Conservation (phyloP, 345 rosid genomes). For the Aurinia saxatilis region DNA sequence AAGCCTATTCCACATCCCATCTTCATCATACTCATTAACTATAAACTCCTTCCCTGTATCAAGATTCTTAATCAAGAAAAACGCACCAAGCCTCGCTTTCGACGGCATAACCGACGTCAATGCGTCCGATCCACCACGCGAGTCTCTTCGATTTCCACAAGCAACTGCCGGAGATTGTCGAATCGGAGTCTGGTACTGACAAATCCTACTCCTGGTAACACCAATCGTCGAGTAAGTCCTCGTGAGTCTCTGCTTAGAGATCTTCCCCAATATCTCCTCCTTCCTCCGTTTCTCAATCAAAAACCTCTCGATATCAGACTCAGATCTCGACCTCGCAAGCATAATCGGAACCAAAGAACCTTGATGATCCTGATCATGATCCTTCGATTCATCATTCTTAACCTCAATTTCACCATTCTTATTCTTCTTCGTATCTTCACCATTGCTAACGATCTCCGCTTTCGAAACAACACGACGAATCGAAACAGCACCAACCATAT, state of each 20-base stretch:
- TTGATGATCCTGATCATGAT: not conserved
- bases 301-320: constrained; percentile 54
- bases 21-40: constrained; percentile 68
- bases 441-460: not conserved
- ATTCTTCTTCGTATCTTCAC: not conserved
- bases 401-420: constrained; percentile 28
- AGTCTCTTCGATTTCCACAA: constrained; percentile 21
- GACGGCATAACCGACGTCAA: constrained; percentile 29
- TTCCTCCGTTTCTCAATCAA: constrained; percentile 43
- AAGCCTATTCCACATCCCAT: constrained; percentile 92
- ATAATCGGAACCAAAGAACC: constrained; percentile 22
- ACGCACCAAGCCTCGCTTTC: constrained; percentile 40
- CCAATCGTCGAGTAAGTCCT: constrained; percentile 51
- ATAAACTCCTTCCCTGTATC: constrained; percentile 85
- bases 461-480: constrained; percentile 25
- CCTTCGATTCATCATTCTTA: constrained; percentile 1
- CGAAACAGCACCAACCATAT: constrained; percentile 30
- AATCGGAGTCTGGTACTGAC: constrained; percentile 35
- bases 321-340: constrained; percentile 64
- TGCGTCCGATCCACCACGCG: constrained; percentile 12
- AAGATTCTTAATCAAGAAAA: constrained; percentile 78
- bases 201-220: constrained; percentile 33
- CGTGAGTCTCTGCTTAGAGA: constrained; percentile 67
- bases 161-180: constrained; percentile 27
- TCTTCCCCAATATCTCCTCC: constrained; percentile 46